A percentile compares a stretch with the other conserved stretches of the same genome.
These are phyloP conservation scores for Myxozyma mucilagina DNA, from an alignment of 805 yeast species.

Conservation along the genomic window DNA sequence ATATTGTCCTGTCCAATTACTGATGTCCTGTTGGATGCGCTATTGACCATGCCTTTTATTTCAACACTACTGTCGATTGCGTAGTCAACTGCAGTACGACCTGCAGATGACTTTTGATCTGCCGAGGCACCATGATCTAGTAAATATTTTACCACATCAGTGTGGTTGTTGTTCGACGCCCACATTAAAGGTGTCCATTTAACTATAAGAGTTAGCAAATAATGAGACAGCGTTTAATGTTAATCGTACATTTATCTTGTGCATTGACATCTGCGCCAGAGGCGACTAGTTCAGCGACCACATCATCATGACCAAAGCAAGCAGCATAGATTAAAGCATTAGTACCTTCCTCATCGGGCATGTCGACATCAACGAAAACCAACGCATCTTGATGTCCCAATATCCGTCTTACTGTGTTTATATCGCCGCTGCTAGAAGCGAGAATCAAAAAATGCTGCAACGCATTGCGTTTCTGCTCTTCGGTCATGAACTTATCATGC, in stretches of 20 bases:
- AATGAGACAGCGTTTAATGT: neutral
- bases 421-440: conserved; percentile 43
- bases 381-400: conserved; percentile 35
- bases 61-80: conserved; percentile 53
- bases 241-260: conserved; percentile 39
- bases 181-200: conserved; percentile 70
- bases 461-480: conserved; percentile 11
- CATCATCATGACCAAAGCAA: conserved; percentile 45
- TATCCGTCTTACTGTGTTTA: conserved; percentile 36
- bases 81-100: conserved; percentile 56
- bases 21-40: conserved; percentile 3
- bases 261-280: conserved; percentile 42
- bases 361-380: conserved; percentile 38
- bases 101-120: conserved; percentile 47
- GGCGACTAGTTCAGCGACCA: conserved; percentile 41
- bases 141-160: conserved; percentile 55
- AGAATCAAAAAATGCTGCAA: conserved; percentile 39
- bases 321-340: conserved; percentile 45
- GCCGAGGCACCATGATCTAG: conserved; percentile 68
- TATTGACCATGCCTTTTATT: conserved; percentile 55
- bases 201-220: conserved; percentile 2
- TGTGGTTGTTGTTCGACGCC: conserved; percentile 68
- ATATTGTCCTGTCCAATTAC: conserved; percentile 14
- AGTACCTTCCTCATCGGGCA: conserved; percentile 43
- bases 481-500: conserved; percentile 21